A percentile compares a stretch with the other conserved stretches of the same genome.
These are phyloP conservation scores for Emergomyces orientalis DNA, from an alignment of 2,329 filamentous ascomycete genomes.

Conservation along the genomic window DNA sequence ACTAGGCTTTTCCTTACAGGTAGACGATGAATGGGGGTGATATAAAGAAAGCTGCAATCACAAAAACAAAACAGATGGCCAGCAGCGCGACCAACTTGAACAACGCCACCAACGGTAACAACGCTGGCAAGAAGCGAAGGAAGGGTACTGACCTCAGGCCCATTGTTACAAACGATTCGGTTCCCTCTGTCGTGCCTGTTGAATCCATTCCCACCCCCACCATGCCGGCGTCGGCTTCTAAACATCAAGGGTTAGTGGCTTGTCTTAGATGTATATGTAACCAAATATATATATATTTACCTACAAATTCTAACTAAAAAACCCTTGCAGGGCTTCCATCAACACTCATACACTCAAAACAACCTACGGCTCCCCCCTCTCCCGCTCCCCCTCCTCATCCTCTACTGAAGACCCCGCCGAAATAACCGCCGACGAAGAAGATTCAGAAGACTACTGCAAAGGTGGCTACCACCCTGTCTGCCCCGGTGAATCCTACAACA, in stretches of 20 bases:
- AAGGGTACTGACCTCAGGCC: slow-evolving; percentile 56
- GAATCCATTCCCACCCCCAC: slow-evolving; percentile 3
- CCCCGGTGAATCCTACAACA: slow-evolving; percentile 94
- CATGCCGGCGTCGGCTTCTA: not conserved
- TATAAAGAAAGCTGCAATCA: slow-evolving; percentile 55
- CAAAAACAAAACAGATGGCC: slow-evolving; percentile 57
- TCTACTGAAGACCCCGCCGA: slow-evolving; percentile 77
- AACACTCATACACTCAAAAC: not conserved
- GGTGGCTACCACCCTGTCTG: slow-evolving; percentile 94
- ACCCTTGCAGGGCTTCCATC: not conserved
- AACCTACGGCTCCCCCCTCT: slow-evolving; percentile 28
- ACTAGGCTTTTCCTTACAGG: slow-evolving; percentile 14
- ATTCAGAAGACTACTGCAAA: slow-evolving; percentile 98
- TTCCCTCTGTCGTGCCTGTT: slow-evolving; percentile 21
- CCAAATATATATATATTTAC: too few species aligned
- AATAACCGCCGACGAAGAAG: slow-evolving; percentile 94
- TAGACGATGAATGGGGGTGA: slow-evolving; percentile 54
- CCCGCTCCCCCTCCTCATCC: slow-evolving; percentile 65
- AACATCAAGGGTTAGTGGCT: not conserved
- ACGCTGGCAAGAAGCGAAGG: slow-evolving; percentile 54
- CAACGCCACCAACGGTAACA: slow-evolving; percentile 44
- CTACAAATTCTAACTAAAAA: not conserved
- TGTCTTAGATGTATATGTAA: too few species aligned
- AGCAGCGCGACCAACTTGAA: slow-evolving; percentile 30
- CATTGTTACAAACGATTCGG: slow-evolving; percentile 55